Conservation (phyloP, 257 asterid species). For the Ilex aquifolium region DNA sequence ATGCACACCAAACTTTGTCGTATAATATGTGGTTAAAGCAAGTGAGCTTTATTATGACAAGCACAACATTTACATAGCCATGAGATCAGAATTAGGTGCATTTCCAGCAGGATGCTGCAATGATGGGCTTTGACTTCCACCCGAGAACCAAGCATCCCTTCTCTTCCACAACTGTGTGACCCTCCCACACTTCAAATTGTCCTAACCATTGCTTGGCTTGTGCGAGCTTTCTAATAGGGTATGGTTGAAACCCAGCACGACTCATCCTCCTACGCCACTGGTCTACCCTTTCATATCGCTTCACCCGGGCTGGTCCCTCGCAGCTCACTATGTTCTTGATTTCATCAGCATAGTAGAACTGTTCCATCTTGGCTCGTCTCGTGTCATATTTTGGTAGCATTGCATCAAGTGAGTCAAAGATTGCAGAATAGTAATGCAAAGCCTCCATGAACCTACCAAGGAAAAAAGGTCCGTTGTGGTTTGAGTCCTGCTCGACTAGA, state of each 20-base stretch:
- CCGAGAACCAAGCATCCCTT: neutral
- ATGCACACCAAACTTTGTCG: too few relatives aligned
- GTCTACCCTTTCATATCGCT: neutral
- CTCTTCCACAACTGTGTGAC: neutral
- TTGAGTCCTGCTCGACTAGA: neutral
- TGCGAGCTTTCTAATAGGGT: neutral
- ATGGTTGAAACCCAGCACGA: neutral
- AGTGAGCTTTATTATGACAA: too few relatives aligned
- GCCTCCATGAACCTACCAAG: conserved; percentile 1
- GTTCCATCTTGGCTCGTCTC: neutral
- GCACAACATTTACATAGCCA: too few relatives aligned
- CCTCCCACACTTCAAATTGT: neutral
- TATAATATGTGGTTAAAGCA: too few relatives aligned
- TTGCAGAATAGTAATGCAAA: conserved; percentile 1
- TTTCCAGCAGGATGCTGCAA: conserved; percentile 1
- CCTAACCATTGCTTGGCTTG: neutral
- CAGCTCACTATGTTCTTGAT: conserved; percentile 1
- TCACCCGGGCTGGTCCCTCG: neutral
- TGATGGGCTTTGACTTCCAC: neutral
- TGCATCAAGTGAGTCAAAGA: neutral
- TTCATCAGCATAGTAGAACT: neutral
- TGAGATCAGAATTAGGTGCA: neutral
- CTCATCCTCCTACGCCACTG: conserved; percentile 1
- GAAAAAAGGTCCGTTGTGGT: neutral
- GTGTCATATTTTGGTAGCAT: neutral